Evolutionary conservation across 345 rosid genomes (phyloP), one percentile per base, ranked within the genome.

Genomic region (Aquilaria yunnanensis): DNA sequence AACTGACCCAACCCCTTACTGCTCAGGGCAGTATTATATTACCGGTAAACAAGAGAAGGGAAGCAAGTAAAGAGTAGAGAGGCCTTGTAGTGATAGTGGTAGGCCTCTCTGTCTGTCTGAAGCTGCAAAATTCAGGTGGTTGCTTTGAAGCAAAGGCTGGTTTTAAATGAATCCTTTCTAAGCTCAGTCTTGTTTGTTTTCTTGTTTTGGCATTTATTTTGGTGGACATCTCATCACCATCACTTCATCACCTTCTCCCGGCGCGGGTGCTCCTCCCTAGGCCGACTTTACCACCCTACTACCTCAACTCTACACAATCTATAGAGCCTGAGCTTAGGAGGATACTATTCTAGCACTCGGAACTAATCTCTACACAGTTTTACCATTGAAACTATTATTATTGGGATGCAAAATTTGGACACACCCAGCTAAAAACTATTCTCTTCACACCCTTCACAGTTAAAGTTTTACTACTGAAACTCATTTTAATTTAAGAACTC

Each of bases 71-170:
- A 16, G 29, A 16, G 31, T 6, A 9, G 10, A 23, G n/a, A 50
- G 53, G 32, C 32, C 23, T 11, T 9, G 57, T 16, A 54, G 31
- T 11, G 57, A 54, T 16, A 54, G 57, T 12, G 29, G 23, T n/a
- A 11, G 56, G 23, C 23, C 23, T 23, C 23, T 23, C 23, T 23
- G 23, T 23, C 23, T 23, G 23, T 23, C 23, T 23, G 23, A 23
- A 23, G 23, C 23, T 14, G 23, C 10, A 12, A 52, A n/a, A 16
- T 50, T 66, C 64, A 56, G 74, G 75, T 49, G 58, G 85, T 78
- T 85, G 50, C 84, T 83, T 85, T 55, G 84, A 85, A 85, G 81
- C 88, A 80, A 85, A 56, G 66, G 51, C 48, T 68, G 51, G 37
- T 64, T 60, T 64, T 63, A 64, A 49, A 59, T 70, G 66, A 62